Conservation (phyloP, 192 early-diverging fungal species). For the Obelidium mucronatum region DNA sequence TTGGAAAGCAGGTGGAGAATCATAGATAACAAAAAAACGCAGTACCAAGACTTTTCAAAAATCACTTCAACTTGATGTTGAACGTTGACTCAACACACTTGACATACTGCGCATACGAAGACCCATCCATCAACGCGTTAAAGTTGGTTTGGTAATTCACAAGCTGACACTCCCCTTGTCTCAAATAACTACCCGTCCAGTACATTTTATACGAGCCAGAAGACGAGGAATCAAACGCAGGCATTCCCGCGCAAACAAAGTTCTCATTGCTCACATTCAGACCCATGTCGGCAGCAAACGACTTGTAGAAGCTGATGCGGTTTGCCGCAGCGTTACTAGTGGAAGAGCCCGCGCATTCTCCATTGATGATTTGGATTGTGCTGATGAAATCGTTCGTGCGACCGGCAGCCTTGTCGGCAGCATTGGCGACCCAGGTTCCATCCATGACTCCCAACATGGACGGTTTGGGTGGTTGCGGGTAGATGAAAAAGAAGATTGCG, state of each 20-base stretch:
- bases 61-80: not conserved
- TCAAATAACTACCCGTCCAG: constrained; percentile 11
- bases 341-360: constrained; percentile 7
- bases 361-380: constrained; percentile 25
- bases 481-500: constrained; percentile 17
- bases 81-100: constrained; percentile 2
- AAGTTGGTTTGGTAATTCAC: constrained; percentile 21
- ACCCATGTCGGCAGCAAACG: constrained; percentile 4
- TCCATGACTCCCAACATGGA: constrained; percentile 9
- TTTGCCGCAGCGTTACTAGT: not conserved
- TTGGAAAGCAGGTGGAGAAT: not conserved
- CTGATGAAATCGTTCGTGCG: constrained; percentile 13
- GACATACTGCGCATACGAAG: constrained; percentile 9
- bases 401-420: too few species aligned
- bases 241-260: constrained; percentile 8
- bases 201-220: not conserved
- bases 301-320: constrained; percentile 17
- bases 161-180: not conserved
- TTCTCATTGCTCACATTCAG: not conserved
- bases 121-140: constrained; percentile 20
- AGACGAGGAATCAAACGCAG: not conserved
- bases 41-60: not conserved
- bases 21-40: not conserved
- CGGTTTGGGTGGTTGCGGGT: constrained; percentile 13
- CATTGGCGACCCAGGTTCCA: too few species aligned